phyloP scores from a whole-genome alignment of 2,329 filamentous ascomycete genomes.

The Bipolaris gigantea region DNA sequence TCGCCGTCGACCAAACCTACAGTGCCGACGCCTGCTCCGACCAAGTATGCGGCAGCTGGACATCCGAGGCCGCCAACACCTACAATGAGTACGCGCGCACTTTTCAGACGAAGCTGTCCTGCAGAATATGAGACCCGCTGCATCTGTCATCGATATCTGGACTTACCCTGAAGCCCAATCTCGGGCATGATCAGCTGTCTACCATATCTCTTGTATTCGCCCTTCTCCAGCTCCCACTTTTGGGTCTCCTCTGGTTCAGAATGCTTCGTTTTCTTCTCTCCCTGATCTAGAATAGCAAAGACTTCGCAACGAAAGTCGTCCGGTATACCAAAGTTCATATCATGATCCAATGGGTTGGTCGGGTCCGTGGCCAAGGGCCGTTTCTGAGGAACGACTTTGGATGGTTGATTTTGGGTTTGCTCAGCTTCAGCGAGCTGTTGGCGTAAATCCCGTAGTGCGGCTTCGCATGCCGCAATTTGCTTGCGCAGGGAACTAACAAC shows the following conservation, averaged over 20 bases:
- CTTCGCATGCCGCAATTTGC: constrained; percentile 49
- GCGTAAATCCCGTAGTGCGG: constrained; percentile 45
- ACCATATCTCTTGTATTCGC: constrained; percentile 85
- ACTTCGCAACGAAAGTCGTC: constrained; percentile 50
- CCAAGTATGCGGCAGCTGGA: constrained; percentile 89
- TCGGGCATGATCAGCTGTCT: constrained; percentile 87
- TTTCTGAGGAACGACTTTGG: constrained; percentile 25
- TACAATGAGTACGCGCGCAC: constrained; percentile 74
- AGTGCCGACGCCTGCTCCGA: constrained; percentile 81
- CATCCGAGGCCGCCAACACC: constrained; percentile 90
- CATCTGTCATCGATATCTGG: background rate
- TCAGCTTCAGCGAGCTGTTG: constrained; percentile 50
- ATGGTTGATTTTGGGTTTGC: constrained; percentile 33
- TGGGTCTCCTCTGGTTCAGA: constrained; percentile 8
- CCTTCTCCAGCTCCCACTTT: constrained; percentile 67
- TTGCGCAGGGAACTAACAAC: constrained; percentile 45
- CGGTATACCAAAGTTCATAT: constrained; percentile 47
- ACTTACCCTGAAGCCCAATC: constrained; percentile 71
- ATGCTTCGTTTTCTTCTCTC: constrained; percentile 2
- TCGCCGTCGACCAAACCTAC: constrained; percentile 88
- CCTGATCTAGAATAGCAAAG: constrained; percentile 40
- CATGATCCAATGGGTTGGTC: constrained; percentile 36
- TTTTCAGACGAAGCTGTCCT: constrained; percentile 77
- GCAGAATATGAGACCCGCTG: background rate
- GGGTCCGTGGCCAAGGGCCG: constrained; percentile 21